A percentile compares a stretch with the other conserved stretches of the same genome.
Conservation (phyloP, 2,329 filamentous ascomycete species). For the Incumbomyces lentus region DNA sequence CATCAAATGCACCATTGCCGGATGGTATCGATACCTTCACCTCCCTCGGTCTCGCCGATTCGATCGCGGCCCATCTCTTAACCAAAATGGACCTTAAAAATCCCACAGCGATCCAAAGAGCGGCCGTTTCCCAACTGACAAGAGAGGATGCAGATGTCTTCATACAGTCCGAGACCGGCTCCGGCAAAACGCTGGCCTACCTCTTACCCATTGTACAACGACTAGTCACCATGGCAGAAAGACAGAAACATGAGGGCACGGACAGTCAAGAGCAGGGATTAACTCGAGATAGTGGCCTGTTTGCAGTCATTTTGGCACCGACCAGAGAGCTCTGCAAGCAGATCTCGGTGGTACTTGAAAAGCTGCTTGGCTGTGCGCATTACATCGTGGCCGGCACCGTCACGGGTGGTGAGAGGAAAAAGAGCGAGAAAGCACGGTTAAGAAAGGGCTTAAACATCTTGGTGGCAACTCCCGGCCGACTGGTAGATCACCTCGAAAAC, state of each 20-base stretch:
- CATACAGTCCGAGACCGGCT: constrained; percentile 92
- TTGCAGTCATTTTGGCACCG: constrained; percentile 86
- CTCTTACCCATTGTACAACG: constrained; percentile 83
- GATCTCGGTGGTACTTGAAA: constrained; percentile 77
- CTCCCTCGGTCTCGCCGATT: constrained; percentile 68
- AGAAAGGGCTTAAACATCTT: constrained; percentile 92
- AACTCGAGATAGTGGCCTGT: constrained; percentile 76
- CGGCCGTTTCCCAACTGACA: constrained; percentile 69
- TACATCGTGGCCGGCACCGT: constrained; percentile 91
- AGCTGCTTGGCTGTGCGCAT: constrained; percentile 74
- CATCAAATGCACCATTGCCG: constrained; percentile 82
- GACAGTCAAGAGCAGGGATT: constrained; percentile 37
- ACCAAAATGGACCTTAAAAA: constrained; percentile 80
- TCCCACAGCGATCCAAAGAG: constrained; percentile 89
- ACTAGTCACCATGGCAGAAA: constrained; percentile 59
- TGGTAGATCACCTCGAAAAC: constrained; percentile 86
- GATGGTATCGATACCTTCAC: constrained; percentile 80
- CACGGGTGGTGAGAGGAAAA: constrained; percentile 61
- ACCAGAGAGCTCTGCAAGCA: constrained; percentile 92
- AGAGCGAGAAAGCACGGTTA: constrained; percentile 82
- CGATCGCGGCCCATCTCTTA: constrained; percentile 70
- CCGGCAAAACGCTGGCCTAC: constrained; percentile 95
- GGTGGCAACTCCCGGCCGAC: constrained; percentile 82
- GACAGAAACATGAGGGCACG: constrained; percentile 34
- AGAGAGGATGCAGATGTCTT: constrained; percentile 82